Evolutionary conservation across 441 rosid genomes (phyloP).

Genomic region (Adansonia madagascariensis): DNA sequence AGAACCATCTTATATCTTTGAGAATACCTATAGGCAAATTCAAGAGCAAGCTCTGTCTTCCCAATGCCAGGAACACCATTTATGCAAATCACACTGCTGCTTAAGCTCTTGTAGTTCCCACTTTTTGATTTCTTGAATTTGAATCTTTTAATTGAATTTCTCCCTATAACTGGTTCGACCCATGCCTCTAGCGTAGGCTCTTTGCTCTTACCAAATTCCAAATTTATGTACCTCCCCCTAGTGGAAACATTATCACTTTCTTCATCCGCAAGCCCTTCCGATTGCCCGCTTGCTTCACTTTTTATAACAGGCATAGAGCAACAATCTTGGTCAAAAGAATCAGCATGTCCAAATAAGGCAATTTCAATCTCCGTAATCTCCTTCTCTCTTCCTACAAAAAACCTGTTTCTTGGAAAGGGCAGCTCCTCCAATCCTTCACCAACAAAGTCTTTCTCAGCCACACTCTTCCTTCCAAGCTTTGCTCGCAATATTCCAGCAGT

Average conservation of each 20-base stretch:
- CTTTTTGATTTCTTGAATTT: slow-evolving; percentile 71
- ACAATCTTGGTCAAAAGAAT: slow-evolving; percentile 49
- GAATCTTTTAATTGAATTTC: slow-evolving; percentile 65
- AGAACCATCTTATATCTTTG: slow-evolving; percentile 89
- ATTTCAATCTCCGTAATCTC: slow-evolving; percentile 74
- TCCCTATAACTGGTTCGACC: slow-evolving; percentile 59
- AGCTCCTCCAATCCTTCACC: slow-evolving; percentile 64
- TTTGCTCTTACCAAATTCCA: slow-evolving; percentile 73
- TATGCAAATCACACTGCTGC: slow-evolving; percentile 67
- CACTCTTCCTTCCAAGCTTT: slow-evolving; percentile 84
- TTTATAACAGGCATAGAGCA: slow-evolving; percentile 42
- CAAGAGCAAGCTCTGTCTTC: slow-evolving; percentile 88
- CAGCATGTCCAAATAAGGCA: slow-evolving; percentile 68
- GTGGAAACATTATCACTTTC: slow-evolving; percentile 58
- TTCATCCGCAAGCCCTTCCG: slow-evolving; percentile 79
- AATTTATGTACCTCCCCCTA: slow-evolving; percentile 59
- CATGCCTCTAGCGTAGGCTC: slow-evolving; percentile 69
- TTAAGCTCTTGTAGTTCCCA: slow-evolving; percentile 52
- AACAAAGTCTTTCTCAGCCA: slow-evolving; percentile 45
- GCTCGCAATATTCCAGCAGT: slow-evolving; percentile 55
- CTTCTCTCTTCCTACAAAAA: slow-evolving; percentile 73
- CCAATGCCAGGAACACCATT: slow-evolving; percentile 81
- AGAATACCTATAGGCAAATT: slow-evolving; percentile 73
- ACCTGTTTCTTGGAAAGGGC: slow-evolving; percentile 69
- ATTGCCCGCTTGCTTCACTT: slow-evolving; percentile 76